Conservation (phyloP, 352 stramenopile species). For the Phytophthora tubulina region DNA sequence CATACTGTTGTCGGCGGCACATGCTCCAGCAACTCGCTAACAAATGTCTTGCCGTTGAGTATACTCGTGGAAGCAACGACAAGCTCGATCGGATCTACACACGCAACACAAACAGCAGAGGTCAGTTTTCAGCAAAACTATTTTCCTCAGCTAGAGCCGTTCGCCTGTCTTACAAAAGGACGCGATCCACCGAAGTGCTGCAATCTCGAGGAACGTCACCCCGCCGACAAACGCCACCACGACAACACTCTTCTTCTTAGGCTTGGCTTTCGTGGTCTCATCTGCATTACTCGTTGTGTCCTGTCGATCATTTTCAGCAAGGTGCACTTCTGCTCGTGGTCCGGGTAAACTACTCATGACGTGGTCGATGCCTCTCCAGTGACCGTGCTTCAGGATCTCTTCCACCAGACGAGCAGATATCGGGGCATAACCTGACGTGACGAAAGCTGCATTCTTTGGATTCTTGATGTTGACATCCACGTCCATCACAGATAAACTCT, state of each 20-base stretch:
- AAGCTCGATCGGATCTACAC: slow-evolving; percentile 68
- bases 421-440: slow-evolving; percentile 77
- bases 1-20: slow-evolving; percentile 45
- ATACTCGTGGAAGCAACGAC: slow-evolving; percentile 69
- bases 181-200: slow-evolving; percentile 75
- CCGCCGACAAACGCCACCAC: slow-evolving; percentile 78
- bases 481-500: slow-evolving; percentile 59
- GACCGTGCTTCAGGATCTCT: slow-evolving; percentile 61
- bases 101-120: slow-evolving; percentile 3
- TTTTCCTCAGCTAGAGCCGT: not conserved
- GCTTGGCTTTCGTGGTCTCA: slow-evolving; percentile 26
- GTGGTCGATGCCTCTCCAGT: slow-evolving; percentile 60
- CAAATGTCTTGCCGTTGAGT: slow-evolving; percentile 60
- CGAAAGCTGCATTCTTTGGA: slow-evolving; percentile 67
- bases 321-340: slow-evolving; percentile 63
- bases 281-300: slow-evolving; percentile 9
- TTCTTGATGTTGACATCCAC: slow-evolving; percentile 65
- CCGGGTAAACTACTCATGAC: slow-evolving; percentile 62
- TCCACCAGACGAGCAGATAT: slow-evolving; percentile 78
- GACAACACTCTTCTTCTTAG: slow-evolving; percentile 61
- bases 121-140: slow-evolving; percentile 13
- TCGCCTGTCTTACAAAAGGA: slow-evolving; percentile 59
- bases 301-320: slow-evolving; percentile 27
- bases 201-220: slow-evolving; percentile 78
- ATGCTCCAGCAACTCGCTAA: slow-evolving; percentile 62